Evolutionary conservation across 768 basidiomycete genomes (phyloP), one percentile per base, ranked within the genome.

Genomic region (Russula earlei): DNA sequence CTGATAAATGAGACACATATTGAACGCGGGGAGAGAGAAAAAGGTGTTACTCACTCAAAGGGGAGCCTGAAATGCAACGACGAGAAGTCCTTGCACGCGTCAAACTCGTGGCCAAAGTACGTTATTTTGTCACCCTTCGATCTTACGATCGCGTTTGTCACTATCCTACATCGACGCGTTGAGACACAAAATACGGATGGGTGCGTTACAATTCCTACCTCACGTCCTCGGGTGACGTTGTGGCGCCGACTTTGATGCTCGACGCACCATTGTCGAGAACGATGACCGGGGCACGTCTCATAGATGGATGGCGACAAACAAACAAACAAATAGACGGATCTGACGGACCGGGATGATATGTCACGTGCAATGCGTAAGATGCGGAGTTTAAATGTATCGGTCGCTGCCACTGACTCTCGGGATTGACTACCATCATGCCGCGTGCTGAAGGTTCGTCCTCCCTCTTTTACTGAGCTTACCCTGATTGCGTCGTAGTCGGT

Each of bases 201-300:
- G 3, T 5, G n/a, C 20, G 17, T 19, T 24, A 24, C 43, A 53
- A 64, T 33, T 54, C 62, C 41, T 20, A 72, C 71, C 64, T 67
- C 56, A 74, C 65, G 25, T 63, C 66, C 55, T 66, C 69, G 1
- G 55, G 34, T 34, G 42, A 46, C 15, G 48, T 62, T 41, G 73
- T 74, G 24, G 82, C 56, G 1, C 90, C 87, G 27, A 79, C 79
- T 66, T 96, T 97, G 68, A 95, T 83, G 4, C 80, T 80, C 34
- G 78, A 82, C 10, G 82, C 93, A 38, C 93, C 93, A 67, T 95
- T 97, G 68, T 97, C 93, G 43, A 95, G 75, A 14, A 94, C 74
- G 52, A 93, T 71, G 25, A 83, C 73, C 12, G 72, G 65, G 12
- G 48, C 22, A 25, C 50, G 54, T 29, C 55, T 59, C 63, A 61